Evolutionary conservation across 768 basidiomycete genomes (phyloP).

Genomic region (Kwoniella botswanensis): DNA sequence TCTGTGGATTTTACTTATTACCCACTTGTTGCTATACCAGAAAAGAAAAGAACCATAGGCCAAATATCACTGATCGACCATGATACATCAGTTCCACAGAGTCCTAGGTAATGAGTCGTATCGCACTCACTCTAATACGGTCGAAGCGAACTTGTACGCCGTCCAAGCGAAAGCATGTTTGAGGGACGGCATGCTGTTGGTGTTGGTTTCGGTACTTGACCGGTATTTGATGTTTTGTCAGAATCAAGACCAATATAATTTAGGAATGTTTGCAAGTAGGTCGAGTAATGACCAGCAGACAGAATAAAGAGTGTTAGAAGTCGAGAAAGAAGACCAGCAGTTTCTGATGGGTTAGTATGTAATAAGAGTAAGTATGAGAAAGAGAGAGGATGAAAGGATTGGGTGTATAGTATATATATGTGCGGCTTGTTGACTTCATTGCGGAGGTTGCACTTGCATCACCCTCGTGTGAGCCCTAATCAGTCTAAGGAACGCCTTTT

Average conservation of each 20-base stretch:
- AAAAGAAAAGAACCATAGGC: conserved; percentile 64
- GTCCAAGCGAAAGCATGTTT: conserved; percentile 39
- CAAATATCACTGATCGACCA: conserved; percentile 44
- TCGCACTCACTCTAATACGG: conserved; percentile 46
- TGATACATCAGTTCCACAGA: conserved; percentile 1
- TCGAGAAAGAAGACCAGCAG: neutral
- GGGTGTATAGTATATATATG: neutral
- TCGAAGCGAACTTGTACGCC: conserved; percentile 39
- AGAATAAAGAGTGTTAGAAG: neutral
- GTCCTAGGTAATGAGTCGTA: neutral
- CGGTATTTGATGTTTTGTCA: too few relatives aligned
- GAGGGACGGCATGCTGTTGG: conserved; percentile 14
- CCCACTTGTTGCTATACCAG: conserved; percentile 66
- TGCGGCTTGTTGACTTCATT: neutral
- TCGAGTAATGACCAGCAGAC: neutral
- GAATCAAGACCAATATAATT: too few relatives aligned
- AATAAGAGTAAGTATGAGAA: neutral
- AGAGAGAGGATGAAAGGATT: neutral
- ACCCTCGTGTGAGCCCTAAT: neutral
- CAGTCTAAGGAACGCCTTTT: neutral
- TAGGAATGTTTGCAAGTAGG: neutral
- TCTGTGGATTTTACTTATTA: neutral
- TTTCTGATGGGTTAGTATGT: neutral
- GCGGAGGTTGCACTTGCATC: neutral
- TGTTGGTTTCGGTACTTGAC: neutral